Evolutionary conservation across 768 basidiomycete genomes (phyloP), one percentile per base, ranked within the genome.

Genomic region (Tulasnella sp.): DNA sequence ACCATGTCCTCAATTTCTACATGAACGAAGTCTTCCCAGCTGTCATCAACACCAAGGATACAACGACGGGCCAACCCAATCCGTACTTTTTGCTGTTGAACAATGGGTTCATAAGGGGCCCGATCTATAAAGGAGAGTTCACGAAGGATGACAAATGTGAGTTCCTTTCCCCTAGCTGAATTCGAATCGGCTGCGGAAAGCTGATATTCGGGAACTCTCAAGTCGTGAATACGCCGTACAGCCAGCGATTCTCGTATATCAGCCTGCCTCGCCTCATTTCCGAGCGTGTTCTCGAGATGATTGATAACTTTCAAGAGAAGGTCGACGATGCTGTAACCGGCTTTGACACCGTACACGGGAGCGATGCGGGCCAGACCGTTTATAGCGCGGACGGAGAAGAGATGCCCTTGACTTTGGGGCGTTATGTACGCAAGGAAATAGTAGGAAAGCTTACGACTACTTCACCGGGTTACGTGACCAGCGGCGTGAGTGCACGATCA

Each of bases 11-110:
- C 42, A 40, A 34, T 52, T 62, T 77, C 58, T 77, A 77, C 34
- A 77, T 77, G 36, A 40, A 77, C 62, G 38, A 58, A 27, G 76
- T 77, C 24, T 46, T 77, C 14, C 76, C 76, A 9, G 76, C 42
- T 7, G 18, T 74, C 27, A 36, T 77, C 16, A 77, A 3, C 27
- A 31, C 42, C 18, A 77, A 62, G 56, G n/a, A 62, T n/a, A 18
- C 8, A 5, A 36, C 62, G 12, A 68, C 62, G 12, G 62, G 62
- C 34, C 31, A 68, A 36, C 36, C 36, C 24, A 62, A 62, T 9
- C 76, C 76, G 31, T 77, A 77, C 76, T 39, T 77, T 34, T 27
- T 62, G 38, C 24, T 77, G 62, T 27, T 77, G 21, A 77, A 77
- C 38, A 58, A 40, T 40, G 76, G 76, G 6, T n/a, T 77, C 40